Percentiles rank a stretch among this genome's conserved stretches.
Conservation (phyloP, 345 rosid species). For the Salix brachista region DNA sequence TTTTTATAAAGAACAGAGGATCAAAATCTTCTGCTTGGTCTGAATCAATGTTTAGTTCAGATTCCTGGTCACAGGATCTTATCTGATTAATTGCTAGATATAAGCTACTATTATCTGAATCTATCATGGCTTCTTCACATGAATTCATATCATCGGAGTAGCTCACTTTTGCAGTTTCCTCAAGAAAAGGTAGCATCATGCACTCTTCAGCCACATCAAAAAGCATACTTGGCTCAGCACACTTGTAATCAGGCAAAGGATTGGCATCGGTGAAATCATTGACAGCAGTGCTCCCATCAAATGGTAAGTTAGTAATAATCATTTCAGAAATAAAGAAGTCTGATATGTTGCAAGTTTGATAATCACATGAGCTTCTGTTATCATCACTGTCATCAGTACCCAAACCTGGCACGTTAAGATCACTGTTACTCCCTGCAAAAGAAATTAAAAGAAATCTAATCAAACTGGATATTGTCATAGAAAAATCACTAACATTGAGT, state of each 20-base stretch:
- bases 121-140: constrained; percentile 39
- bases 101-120: constrained; percentile 46
- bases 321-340: constrained; percentile 62
- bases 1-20: constrained; percentile 67
- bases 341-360: constrained; percentile 54
- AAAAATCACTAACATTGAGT: neutral
- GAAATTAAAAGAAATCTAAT: neutral
- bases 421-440: constrained; percentile 28
- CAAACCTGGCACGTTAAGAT: constrained; percentile 24
- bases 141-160: constrained; percentile 38
- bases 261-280: constrained; percentile 26
- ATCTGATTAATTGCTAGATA: constrained; percentile 61
- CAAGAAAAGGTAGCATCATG: constrained; percentile 71
- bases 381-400: constrained; percentile 36
- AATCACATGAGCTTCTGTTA: constrained; percentile 33
- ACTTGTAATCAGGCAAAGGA: constrained; percentile 56
- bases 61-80: constrained; percentile 44
- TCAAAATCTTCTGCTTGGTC: constrained; percentile 69
- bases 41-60: constrained; percentile 44
- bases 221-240: constrained; percentile 51
- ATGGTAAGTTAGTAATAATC: constrained; percentile 50
- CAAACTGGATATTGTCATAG: neutral
- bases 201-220: constrained; percentile 64
- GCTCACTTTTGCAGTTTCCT: constrained; percentile 53
- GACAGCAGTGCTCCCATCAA: constrained; percentile 39